Evolutionary conservation across 345 rosid genomes (phyloP).

Genomic region (Acer yangbiense): DNA sequence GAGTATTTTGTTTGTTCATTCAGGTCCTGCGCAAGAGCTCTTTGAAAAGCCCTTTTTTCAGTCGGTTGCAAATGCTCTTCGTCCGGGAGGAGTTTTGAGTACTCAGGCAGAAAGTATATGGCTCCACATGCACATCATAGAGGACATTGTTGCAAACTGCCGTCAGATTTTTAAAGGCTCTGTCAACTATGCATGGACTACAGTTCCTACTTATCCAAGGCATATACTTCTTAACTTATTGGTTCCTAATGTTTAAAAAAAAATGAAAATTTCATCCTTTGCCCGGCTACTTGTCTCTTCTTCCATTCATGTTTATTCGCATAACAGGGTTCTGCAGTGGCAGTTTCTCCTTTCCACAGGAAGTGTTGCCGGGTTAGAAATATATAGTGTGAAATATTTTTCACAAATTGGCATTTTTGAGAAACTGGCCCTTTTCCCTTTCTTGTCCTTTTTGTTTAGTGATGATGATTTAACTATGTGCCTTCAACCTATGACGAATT

Average conservation of each 20-base stretch:
- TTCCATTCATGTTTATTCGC: too few species aligned
- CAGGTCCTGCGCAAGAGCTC: conserved; percentile 97
- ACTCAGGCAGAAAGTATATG: conserved; percentile 98
- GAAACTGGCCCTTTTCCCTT: not conserved
- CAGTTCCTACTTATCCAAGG: conserved; percentile 99
- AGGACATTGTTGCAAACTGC: conserved; percentile 85
- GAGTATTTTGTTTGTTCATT: conserved; percentile 4
- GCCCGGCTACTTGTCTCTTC: not conserved
- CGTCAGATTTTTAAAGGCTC: conserved; percentile 91
- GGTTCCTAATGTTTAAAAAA: not conserved
- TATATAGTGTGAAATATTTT: not conserved
- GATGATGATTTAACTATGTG: not conserved
- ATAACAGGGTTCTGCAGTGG: too few species aligned
- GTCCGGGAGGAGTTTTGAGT: conserved; percentile 95
- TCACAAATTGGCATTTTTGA: not conserved
- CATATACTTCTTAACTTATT: conserved; percentile 14
- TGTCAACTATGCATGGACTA: conserved; percentile 96
- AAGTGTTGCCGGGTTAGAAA: not conserved
- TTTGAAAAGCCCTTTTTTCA: conserved; percentile 93
- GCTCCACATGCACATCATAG: conserved; percentile 99
- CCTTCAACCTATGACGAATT: not conserved
- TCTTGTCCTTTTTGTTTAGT: not conserved
- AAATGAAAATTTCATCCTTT: not conserved
- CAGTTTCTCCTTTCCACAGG: not conserved
- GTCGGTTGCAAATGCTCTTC: conserved; percentile 85